Base-by-base conservation (phyloP, 192 early-diverging fungal genomes). In the Coemansia erecta region DNA sequence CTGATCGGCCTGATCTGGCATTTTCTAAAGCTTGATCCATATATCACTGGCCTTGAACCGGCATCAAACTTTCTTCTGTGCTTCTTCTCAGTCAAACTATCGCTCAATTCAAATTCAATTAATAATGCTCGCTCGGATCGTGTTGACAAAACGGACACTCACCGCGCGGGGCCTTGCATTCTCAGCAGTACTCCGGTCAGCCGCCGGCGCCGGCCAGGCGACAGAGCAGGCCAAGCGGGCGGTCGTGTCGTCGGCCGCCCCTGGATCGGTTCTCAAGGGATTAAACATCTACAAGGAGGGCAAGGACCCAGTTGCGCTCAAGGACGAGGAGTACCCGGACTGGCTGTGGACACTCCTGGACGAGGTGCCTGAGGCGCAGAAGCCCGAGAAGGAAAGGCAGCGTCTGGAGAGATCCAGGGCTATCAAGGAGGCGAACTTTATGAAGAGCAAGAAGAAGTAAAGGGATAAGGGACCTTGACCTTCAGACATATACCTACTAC, bases 281-380 rank as follows among this genome's bases (percentile, higher is more conserved):
- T 68, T 98, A 40, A 93, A 93, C 64, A 91, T 90, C 56, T 77
- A 90, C 57, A 90, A 89, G 70, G 87, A 89, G 52, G 88, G 86
- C 41, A 83, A 85, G 51, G 93, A 98, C 54, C 93, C 93, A 7
- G 77, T 95, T 17, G 91, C 94, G 2, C 79, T 87, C 28, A 85
- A 85, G 14, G 95, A 98, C 61, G 77, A 84, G 0, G 89, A 88
- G 61, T 98, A 98, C 58, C 95, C 94, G 6, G 85, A 83, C 0
- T 95, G 95, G 95, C 84, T 98, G n/a, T 98, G 94, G 93, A 84
- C 86, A 9, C 71, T 94, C 40, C 72, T 90, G 28, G 87, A 94
- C 51, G 37, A 62, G 52, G 59, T 58, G 6, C 66, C 76, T 0
- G 58, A 61, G 12, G 76, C 61, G 24, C 9, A 48, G n/a, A 37